Base-by-base conservation (phyloP, 768 basidiomycete genomes). In the Russula vinacea region DNA sequence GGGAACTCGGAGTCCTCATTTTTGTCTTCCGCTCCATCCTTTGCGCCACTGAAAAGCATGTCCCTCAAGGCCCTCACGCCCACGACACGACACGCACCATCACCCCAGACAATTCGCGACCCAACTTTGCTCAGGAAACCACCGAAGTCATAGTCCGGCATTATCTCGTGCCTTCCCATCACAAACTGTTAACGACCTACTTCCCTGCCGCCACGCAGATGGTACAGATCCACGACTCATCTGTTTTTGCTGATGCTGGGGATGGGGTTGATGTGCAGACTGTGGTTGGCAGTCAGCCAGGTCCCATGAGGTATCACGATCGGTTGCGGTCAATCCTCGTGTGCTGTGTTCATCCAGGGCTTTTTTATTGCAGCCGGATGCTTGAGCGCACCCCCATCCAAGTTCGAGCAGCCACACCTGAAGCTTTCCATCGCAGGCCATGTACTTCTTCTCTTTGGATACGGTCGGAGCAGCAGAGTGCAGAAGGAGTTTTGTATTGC, bases 1-100 rank as follows among this genome's bases (percentile, higher is more conserved):
- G 90, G 0, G 75, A 80, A 39, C 75, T 94, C n/a, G n/a, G n/a
- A n/a, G n/a, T n/a, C 2, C 78, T 97, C 22, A 89, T 93, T 2
- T 76, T 83, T 3, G 83, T 89, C 17, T 74, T 96, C 14, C 80
- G 89, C 49, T 78, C 83, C 35, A 84, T 93, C 76, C 73, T 83
- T 22, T 69, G 72, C 1, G 86, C 83, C 54, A 83, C 72, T 63
- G 89, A 88, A 67, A 60, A 78, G 62, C 37, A n/a, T 51, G 35
- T 49, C 26, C 44, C 53, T 10, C 60, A 60, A 51, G 11, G 37
- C 33, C 65, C 29, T 60, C 16, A 49, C 39, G 62, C 19, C 52
- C 0, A 64, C 70, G 3, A 77, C 78, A 4, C 76, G 80, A 0
- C 77, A 77, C 58, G 93, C 93, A 0, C 81, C 47, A 88, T 94